Evolutionary conservation across 257 asterid species (phyloP), one percentile per base, ranked within the genome.

Genomic region (Fraxinus americana): DNA sequence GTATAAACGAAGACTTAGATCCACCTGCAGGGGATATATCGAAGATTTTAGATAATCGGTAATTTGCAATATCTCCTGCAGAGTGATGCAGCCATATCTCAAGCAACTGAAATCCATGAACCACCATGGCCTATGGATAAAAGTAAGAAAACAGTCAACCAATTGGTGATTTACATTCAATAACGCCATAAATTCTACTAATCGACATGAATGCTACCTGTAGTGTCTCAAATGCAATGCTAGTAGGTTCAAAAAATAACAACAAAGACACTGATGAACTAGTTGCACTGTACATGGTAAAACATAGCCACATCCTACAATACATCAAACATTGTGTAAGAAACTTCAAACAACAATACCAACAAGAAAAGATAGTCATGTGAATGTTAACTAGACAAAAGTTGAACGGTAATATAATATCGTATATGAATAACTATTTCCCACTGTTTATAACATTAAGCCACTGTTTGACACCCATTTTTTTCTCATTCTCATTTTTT

Each of bases 181-280:
- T 57, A 82, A 52, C 7, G n/a, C 21, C 63, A 69, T 50, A 32
- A 70, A 48, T 68, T 36, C 27, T 72, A 65, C 8, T 27, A 57
- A 35, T 75, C 39, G 65, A 35, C 35, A 6, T 43, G 67, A 61
- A 67, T 70, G 50, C 76, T 89, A 94, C 98, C 97, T 94, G 98
- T 67, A 94, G 82, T 71, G 97, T 94, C 96, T 94, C 98, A 85
- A 94, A 94, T 84, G 92, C 97, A 81, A 94, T 90, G 86, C 98
- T 92, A 70, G 82, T 87, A 85, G 98, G 98, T 90, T 94, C 98
- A 86, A 94, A 94, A 88, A 94, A 92, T 79, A 94, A 86, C 82
- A 94, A 81, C 88, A 91, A 82, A 82, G 78, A 81, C 76, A 85
- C 83, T 68, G 94, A 80, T 52, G 97, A 89, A 80, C 83, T 89